phyloP scores from a whole-genome alignment of 148 eudicot genomes.

The Rhododendron simsii region DNA sequence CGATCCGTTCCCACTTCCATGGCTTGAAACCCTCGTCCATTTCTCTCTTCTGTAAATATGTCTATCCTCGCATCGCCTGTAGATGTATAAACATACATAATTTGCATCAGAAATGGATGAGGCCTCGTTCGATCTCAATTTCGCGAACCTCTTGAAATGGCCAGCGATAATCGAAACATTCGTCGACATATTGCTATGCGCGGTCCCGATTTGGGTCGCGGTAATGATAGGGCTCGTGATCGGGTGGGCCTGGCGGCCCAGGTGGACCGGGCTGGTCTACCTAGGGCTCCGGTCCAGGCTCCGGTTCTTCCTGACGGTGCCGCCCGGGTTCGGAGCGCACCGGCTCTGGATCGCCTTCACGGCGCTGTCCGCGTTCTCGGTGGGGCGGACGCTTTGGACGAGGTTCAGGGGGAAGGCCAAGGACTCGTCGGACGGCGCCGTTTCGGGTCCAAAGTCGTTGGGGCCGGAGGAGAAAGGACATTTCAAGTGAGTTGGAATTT shows the following conservation, averaged over 20 bases:
- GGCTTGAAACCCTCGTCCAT: conserved; percentile 5
- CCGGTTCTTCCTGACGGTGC: conserved; percentile 36
- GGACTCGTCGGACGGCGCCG: background rate
- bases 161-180: conserved; percentile 66
- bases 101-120: conserved; percentile 27
- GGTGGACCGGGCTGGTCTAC: conserved; percentile 70
- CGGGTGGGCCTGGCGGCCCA: conserved; percentile 94
- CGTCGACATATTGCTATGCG: conserved; percentile 78
- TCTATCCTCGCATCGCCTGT: background rate
- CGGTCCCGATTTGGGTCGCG: conserved; percentile 86
- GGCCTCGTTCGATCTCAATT: conserved; percentile 24
- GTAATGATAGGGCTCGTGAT: conserved; percentile 73
- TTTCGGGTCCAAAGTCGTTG: background rate
- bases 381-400: conserved; percentile 39
- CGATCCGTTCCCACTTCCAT: background rate
- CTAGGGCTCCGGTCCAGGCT: conserved; percentile 37
- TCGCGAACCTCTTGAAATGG: conserved; percentile 29
- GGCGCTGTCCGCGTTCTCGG: conserved; percentile 47
- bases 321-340: conserved; percentile 46
- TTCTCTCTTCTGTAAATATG: background rate
- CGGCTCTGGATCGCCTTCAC: conserved; percentile 50
- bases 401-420: conserved; percentile 22
- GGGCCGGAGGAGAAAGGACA: conserved; percentile 6
- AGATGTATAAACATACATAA: background rate
- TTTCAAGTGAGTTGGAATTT: conserved; percentile 17